Base-by-base conservation (phyloP, 2,329 filamentous ascomycete genomes). In the Ambrosiella beaveri region DNA sequence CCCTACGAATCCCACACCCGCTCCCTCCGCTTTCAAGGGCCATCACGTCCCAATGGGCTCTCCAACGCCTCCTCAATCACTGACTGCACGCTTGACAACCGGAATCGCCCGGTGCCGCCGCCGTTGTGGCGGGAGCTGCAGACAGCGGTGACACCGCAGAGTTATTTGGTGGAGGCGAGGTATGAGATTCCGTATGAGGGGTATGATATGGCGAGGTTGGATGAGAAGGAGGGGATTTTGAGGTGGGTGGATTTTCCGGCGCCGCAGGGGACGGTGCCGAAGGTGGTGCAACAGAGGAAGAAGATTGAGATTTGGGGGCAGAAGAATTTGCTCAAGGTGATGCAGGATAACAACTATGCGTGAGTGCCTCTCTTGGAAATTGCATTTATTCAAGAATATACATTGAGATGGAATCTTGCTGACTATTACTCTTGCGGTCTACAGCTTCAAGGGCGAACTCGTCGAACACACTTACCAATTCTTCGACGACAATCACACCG, bases 171-270 rank as follows among this genome's bases (percentile, higher is more conserved):
- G 5, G 75, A 80, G 61, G 64, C 72, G n/a, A 71, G 75, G 9
- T 81, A 80, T 63, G 74, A 81, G 57, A 68, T 82, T 1, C 65
- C 71, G 17, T 71, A 70, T 54, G 71, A 77, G 37, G 66, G 66
- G 3, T 56, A 56, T n/a, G 39, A 41, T n/a, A 54, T 54, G 39
- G 15, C 12, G 13, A 15, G n/a, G 40, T 54, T 54, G 38, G 41
- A 54, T 40, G 37, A 5, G 52, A 37, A 38, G 11, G 68, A 69
- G 0, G 78, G 77, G 15, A 73, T 75, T 2, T 65, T 84, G 59
- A 70, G 75, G 50, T 84, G 79, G 78, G 75, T 71, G 5, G 80
- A 83, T 62, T 71, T 82, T 50, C 80, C 81, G 1, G 80, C 83
- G 61, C 79, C 79, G 13, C 69, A 73, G 1, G 71, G 74, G 6